Percentiles rank a stretch among this genome's conserved stretches.
Conservation (phyloP, 75 land plant species). For the Cunninghamia lanceolata region DNA sequence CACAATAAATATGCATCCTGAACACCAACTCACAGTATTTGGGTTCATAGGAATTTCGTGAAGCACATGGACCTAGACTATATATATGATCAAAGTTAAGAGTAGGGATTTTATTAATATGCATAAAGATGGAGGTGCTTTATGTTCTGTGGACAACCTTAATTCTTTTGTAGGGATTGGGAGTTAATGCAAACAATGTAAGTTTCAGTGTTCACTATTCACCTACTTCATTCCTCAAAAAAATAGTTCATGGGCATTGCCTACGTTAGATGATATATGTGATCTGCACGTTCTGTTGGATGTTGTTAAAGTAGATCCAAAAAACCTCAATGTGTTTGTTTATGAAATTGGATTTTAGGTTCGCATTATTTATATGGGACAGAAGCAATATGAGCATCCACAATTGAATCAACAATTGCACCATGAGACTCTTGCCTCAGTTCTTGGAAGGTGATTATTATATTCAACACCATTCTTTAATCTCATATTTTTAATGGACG, state of each 20-base stretch:
- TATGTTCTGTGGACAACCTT: not conserved
- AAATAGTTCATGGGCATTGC: too few species aligned
- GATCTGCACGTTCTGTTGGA: not conserved
- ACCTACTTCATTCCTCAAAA: not conserved
- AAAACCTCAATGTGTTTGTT: not conserved
- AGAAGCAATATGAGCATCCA: conserved; percentile 22
- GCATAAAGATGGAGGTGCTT: not conserved
- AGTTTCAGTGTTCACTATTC: not conserved
- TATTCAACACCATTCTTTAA: not conserved
- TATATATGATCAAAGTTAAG: not conserved
- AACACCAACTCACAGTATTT: not conserved
- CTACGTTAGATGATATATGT: not conserved
- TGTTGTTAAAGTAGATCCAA: not conserved
- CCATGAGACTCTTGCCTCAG: conserved; percentile 24
- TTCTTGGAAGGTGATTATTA: conserved; percentile 35
- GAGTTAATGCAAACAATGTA: conserved; percentile 7
- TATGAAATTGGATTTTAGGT: conserved; percentile 16
- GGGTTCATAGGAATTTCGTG: not conserved
- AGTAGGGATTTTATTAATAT: not conserved
- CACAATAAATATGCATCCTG: not conserved
- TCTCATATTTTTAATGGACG: not conserved
- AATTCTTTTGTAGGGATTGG: not conserved
- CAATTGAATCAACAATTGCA: too few species aligned
- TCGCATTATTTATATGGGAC: conserved; percentile 46
- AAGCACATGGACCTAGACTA: not conserved